Evolutionary conservation across 2,329 filamentous ascomycete species (phyloP).

Genomic region (Aspergillus floridensis): DNA sequence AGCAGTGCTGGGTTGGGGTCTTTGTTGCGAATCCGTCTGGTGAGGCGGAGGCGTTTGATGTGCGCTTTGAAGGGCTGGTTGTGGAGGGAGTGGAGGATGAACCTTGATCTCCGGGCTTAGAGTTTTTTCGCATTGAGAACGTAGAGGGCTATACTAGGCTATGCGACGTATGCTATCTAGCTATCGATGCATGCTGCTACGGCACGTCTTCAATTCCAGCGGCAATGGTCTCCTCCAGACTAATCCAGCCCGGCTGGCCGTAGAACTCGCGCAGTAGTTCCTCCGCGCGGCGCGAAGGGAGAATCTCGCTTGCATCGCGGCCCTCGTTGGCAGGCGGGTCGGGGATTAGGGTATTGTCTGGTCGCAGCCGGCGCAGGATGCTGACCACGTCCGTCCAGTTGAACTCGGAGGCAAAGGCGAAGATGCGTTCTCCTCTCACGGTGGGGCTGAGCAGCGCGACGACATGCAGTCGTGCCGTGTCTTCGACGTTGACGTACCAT

Average conservation of each 20-base stretch:
- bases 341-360: conserved; percentile 24
- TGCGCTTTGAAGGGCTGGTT: background rate
- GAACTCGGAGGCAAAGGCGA: conserved; percentile 51
- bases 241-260: background rate
- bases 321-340: conserved; percentile 1
- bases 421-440: conserved; percentile 52
- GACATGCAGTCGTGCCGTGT: conserved; percentile 53
- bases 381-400: conserved; percentile 44
- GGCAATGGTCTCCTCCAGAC: background rate
- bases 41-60: background rate
- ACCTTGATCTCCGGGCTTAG: no score
- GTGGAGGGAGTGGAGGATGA: background rate
- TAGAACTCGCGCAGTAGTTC: background rate
- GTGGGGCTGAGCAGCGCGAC: conserved; percentile 49
- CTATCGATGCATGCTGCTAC: background rate
- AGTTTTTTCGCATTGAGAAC: no score
- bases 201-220: background rate
- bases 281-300: background rate
- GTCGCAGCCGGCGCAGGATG: conserved; percentile 32
- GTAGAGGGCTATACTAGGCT: no score
- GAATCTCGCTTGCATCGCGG: background rate
- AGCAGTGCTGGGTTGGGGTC: background rate
- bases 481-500: conserved; percentile 49
- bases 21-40: background rate
- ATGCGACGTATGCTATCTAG: background rate